phyloP scores from a whole-genome alignment of 1,284 basidiomycete species.

The Anthracocystis walkeri region DNA sequence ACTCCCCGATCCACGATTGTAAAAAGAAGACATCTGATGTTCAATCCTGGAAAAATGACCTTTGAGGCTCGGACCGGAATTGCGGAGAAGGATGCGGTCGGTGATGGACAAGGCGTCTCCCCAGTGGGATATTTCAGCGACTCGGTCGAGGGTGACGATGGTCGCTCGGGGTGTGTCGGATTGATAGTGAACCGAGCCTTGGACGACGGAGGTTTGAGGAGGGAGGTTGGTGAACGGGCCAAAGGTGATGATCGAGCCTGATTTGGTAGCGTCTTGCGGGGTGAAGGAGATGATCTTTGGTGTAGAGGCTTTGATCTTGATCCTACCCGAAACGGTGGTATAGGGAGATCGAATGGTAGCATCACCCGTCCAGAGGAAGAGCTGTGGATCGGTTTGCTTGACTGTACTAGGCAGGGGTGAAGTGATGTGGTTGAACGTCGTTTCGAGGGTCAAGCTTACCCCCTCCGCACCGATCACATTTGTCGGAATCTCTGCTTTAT shows the following conservation, averaged over 20 bases:
- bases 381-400: conserved; percentile 82
- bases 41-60: conserved; percentile 94
- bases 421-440: conserved; percentile 82
- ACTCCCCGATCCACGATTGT: conserved; percentile 74
- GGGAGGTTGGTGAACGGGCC: conserved; percentile 82
- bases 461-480: conserved; percentile 10
- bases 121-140: conserved; percentile 96
- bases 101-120: conserved; percentile 92
- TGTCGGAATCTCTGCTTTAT: conserved; percentile 22
- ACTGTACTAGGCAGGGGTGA: conserved; percentile 81
- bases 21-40: conserved; percentile 81
- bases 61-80: conserved; percentile 89
- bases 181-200: conserved; percentile 81
- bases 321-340: conserved; percentile 80
- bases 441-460: conserved; percentile 40
- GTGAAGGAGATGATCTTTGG: conserved; percentile 44
- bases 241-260: conserved; percentile 84
- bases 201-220: conserved; percentile 68
- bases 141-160: conserved; percentile 78
- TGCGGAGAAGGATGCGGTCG: conserved; percentile 85
- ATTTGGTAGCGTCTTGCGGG: conserved; percentile 76
- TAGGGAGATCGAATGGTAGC: conserved; percentile 86
- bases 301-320: conserved; percentile 75
- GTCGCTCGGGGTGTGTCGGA: conserved; percentile 84
- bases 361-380: conserved; percentile 81